Conservation (phyloP, 805 yeast genomes). For the Wickerhamomyces xylosicus region DNA sequence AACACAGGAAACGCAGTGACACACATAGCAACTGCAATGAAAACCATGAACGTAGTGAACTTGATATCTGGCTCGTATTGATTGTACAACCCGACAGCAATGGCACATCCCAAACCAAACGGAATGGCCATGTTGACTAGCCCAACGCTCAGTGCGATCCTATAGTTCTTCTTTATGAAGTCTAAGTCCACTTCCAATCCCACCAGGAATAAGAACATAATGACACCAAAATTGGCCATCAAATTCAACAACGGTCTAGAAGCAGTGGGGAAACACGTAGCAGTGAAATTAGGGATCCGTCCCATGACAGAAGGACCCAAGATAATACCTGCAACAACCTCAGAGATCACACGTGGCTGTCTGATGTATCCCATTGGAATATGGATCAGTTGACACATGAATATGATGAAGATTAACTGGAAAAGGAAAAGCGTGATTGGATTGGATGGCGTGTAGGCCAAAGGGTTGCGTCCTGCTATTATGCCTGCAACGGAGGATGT, state of each 20-base stretch:
- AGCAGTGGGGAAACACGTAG: constrained; percentile 49
- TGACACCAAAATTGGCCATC: constrained; percentile 67
- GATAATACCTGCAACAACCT: constrained; percentile 66
- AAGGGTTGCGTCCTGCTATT: constrained; percentile 63
- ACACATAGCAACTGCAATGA: constrained; percentile 75
- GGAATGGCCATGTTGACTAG: constrained; percentile 67
- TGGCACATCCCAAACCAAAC: constrained; percentile 67
- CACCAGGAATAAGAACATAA: constrained; percentile 62
- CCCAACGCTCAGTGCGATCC: constrained; percentile 60
- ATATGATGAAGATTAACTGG: constrained; percentile 54
- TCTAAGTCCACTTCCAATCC: constrained; percentile 71
- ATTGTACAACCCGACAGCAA: constrained; percentile 58
- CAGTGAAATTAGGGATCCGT: constrained; percentile 55
- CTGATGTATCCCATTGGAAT: constrained; percentile 48
- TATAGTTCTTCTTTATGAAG: constrained; percentile 49
- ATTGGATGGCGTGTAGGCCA: constrained; percentile 41
- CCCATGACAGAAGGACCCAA: constrained; percentile 74
- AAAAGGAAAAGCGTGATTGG: constrained; percentile 65
- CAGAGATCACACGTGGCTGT: constrained; percentile 78
- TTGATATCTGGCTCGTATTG: constrained; percentile 37
- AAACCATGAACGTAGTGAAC: constrained; percentile 70
- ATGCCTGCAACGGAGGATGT: constrained; percentile 46
- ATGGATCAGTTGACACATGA: constrained; percentile 49
- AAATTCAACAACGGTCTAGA: constrained; percentile 57
- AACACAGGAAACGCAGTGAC: constrained; percentile 82